phyloP scores from a whole-genome alignment of 225 moss, liverwort and hornwort species.

The Straminergon stramineum region DNA sequence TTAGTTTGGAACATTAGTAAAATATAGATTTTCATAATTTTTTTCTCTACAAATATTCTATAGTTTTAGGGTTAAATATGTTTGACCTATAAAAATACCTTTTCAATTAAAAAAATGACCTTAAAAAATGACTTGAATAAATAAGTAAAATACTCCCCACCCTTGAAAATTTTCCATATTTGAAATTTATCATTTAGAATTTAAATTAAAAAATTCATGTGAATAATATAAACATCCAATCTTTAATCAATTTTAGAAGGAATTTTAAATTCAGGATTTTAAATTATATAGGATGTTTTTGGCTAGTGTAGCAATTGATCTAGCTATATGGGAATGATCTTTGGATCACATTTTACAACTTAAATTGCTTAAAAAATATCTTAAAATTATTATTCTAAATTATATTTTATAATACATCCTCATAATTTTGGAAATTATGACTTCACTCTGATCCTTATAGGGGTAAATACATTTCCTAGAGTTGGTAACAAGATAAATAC shows the following conservation, averaged over 20 bases:
- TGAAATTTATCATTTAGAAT: too few species aligned
- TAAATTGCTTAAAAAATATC: not conserved
- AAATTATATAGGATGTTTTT: not conserved
- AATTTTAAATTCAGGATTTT: not conserved
- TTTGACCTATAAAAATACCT: not conserved
- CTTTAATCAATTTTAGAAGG: too few species aligned
- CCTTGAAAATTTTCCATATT: not conserved
- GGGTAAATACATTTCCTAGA: not conserved
- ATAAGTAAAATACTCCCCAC: not conserved
- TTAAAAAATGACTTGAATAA: not conserved
- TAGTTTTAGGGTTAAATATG: not conserved
- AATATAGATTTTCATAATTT: not conserved
- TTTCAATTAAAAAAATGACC: not conserved
- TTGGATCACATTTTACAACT: not conserved
- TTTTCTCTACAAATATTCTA: not conserved
- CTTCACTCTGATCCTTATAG: too few species aligned
- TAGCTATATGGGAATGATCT: not conserved
- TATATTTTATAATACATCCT: not conserved
- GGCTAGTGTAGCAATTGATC: not conserved
- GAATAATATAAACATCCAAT: too few species aligned
- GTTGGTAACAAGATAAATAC: accelerated
- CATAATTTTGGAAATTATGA: not conserved
- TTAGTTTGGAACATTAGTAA: not conserved
- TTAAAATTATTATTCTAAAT: not conserved
- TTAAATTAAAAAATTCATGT: too few species aligned